Base-by-base conservation (phyloP, 2,329 filamentous ascomycete genomes). In the Claviceps sorghi region DNA sequence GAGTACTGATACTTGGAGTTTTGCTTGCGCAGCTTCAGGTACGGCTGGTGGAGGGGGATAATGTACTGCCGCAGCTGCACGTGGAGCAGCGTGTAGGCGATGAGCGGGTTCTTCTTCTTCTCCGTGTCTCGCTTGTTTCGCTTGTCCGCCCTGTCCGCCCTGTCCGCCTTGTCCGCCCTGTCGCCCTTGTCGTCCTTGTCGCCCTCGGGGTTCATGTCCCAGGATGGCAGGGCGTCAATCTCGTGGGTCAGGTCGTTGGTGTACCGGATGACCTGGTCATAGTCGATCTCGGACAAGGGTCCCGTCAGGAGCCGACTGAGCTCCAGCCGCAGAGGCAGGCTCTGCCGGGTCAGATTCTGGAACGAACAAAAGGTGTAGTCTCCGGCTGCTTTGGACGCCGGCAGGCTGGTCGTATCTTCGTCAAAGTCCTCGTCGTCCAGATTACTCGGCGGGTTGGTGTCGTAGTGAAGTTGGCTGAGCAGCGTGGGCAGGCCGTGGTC, bases 1-100 rank as follows among this genome's bases (percentile, higher is more conserved):
- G 78, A 80, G 59, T 78, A 77, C 58, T 81, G 78, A 60, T 80
- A 81, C 57, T 78, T 78, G 52, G 77, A 77, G 63, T 80, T 78
- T 55, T 72, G 70, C 64, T 77, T 77, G 57, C 78, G 74, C 50
- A 80, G 70, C 59, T 78, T 79, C 32, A 82, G 69, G 60, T 77
- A 82, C 1, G 78, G 77, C 55, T 81, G 77, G 59, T 80, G 78
- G 7, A 82, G 67, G 1, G 78, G 77, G 55, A 82, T 77, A 53
- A 82, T 79, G 64, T 80, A 82, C 60, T 81, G 77, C 32, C 76
- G 69, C 50, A 82, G 69, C 58, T 82, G 78, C 50, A 82, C 73
- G 60, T 81, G 78, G 13, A 82, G 65, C 21, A 82, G 64, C 0
- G 79, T 80, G 61, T 80, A 79, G 19, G 78, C 77, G 46, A 81